These are phyloP conservation scores for Typha latifolia DNA, from an alignment of 176 grass and related monocot genomes.

Conservation along the genomic window DNA sequence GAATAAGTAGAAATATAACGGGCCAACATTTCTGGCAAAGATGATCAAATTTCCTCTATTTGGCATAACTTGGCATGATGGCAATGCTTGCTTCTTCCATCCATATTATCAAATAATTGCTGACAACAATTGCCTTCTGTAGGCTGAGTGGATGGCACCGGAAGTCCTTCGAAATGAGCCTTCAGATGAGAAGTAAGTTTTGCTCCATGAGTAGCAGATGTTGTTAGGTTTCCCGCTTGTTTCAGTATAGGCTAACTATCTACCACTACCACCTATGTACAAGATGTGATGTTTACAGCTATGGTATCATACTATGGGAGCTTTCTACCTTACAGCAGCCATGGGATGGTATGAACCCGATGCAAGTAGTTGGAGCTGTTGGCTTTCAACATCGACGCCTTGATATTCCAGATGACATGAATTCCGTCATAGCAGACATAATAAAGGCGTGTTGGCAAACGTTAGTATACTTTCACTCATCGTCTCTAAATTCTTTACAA, in stretches of 20 bases:
- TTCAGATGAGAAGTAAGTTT: conserved; percentile 89
- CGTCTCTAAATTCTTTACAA: conserved; percentile 11
- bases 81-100: too few species aligned
- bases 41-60: too few species aligned
- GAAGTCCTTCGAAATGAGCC: conserved; percentile 94
- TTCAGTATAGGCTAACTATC: neutral
- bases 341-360: conserved; percentile 98
- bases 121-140: conserved; percentile 24
- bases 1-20: too few species aligned
- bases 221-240: neutral
- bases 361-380: conserved; percentile 98
- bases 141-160: conserved; percentile 99
- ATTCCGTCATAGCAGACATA: conserved; percentile 65
- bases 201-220: conserved; percentile 7
- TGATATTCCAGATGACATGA: conserved; percentile 76
- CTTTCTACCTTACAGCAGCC: conserved; percentile 85
- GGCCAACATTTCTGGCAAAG: too few species aligned
- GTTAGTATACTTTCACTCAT: conserved; percentile 55
- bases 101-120: neutral
- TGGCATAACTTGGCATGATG: too few species aligned
- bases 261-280: conserved; percentile 5
- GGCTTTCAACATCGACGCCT: conserved; percentile 93
- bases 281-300: conserved; percentile 96
- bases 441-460: conserved; percentile 81
- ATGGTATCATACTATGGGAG: conserved; percentile 96